A percentile compares a stretch with the other conserved stretches of the same genome.
Evolutionary conservation across 495 filamentous ascomycete species (phyloP).

Genomic region (Talaromyces borbonicus): DNA sequence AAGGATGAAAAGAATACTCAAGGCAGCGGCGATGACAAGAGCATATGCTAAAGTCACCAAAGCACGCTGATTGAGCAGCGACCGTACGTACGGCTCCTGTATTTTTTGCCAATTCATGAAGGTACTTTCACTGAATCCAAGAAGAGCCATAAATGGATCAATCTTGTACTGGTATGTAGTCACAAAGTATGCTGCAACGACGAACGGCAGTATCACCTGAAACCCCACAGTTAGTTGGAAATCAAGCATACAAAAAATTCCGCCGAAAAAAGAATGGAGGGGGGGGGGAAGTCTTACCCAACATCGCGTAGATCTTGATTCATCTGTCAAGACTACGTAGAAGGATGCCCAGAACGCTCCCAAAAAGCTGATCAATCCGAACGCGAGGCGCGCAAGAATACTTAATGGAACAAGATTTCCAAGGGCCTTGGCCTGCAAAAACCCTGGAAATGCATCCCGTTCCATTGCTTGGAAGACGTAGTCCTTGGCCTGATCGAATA

Average conservation of each 20-base stretch:
- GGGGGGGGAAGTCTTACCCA: conserved; percentile 83
- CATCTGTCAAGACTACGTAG: conserved; percentile 80
- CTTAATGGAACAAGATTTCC: conserved; percentile 90
- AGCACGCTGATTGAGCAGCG: conserved; percentile 70
- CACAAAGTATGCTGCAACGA: conserved; percentile 77
- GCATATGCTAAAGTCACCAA: conserved; percentile 65
- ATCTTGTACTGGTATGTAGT: conserved; percentile 88
- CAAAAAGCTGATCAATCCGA: conserved; percentile 82
- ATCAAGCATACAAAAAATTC: too few relatives aligned
- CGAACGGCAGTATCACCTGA: conserved; percentile 88
- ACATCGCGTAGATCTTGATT: conserved; percentile 58
- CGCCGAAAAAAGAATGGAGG: too few relatives aligned
- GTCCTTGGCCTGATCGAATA: conserved; percentile 95
- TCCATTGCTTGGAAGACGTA: conserved; percentile 99
- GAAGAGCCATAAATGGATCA: conserved; percentile 82
- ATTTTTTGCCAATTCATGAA: conserved; percentile 82
- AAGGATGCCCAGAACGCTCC: conserved; percentile 92
- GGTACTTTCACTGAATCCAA: conserved; percentile 88
- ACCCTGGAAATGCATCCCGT: conserved; percentile 93
- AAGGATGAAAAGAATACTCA: conserved; percentile 79
- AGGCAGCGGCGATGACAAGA: conserved; percentile 59
- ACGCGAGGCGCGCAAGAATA: conserved; percentile 66
- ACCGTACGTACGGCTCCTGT: conserved; percentile 79
- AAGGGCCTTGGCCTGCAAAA: conserved; percentile 86
- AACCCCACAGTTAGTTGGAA: too few relatives aligned